phyloP scores from a whole-genome alignment of 257 asterid genomes.

The Solanum dulcamara region DNA sequence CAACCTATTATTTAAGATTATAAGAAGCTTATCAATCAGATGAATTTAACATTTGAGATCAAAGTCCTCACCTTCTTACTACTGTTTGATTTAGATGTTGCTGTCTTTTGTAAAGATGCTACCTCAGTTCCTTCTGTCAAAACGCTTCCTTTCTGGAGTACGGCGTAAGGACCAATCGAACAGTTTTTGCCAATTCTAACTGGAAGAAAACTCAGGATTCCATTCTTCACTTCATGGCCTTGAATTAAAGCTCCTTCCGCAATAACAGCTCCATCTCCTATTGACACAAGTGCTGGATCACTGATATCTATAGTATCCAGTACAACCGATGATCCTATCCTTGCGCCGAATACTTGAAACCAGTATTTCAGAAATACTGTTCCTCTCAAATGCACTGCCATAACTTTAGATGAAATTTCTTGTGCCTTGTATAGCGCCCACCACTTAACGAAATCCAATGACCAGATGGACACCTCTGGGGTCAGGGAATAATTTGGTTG shows the following conservation, averaged over 20 bases:
- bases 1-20: neutral
- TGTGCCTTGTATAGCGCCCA: constrained; percentile 75
- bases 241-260: constrained; percentile 71
- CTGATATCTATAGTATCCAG: constrained; percentile 57
- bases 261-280: constrained; percentile 47
- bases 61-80: constrained; percentile 24
- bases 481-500: constrained; percentile 55
- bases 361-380: constrained; percentile 56
- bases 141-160: constrained; percentile 51
- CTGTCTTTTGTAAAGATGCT: constrained; percentile 36
- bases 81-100: constrained; percentile 19
- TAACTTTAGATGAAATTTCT: constrained; percentile 50
- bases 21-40: neutral
- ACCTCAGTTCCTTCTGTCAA: constrained; percentile 44
- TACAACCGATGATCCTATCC: constrained; percentile 52
- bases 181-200: constrained; percentile 46
- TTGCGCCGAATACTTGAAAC: constrained; percentile 63
- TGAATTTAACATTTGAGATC: neutral
- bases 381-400: constrained; percentile 67
- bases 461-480: constrained; percentile 50
- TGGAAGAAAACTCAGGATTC: constrained; percentile 44
- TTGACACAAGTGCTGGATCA: constrained; percentile 57
- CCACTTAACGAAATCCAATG: constrained; percentile 58
- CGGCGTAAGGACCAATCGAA: constrained; percentile 52
- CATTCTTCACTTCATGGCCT: constrained; percentile 57